Evolutionary conservation across 1,139 yeast genomes (phyloP).

Genomic region (Suhomyces bolitotheri): DNA sequence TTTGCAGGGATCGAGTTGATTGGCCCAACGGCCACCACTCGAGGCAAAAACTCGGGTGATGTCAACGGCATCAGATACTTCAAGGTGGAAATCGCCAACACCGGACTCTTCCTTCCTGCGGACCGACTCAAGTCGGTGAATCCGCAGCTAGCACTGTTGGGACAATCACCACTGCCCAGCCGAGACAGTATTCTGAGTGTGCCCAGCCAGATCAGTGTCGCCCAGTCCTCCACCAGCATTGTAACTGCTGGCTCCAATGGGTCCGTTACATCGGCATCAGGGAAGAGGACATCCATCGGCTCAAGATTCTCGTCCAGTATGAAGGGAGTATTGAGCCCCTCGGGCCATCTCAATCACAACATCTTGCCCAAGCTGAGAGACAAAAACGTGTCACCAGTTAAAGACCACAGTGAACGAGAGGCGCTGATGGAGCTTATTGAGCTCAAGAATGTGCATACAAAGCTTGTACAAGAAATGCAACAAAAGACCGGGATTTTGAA

Average conservation of each 20-base stretch:
- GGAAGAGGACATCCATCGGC: conserved; percentile 14
- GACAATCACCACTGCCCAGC: conserved; percentile 1
- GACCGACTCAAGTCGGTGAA: conserved; percentile 54
- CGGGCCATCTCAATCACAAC: conserved; percentile 10
- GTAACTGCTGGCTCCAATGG: conserved; percentile 1
- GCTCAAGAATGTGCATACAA: conserved; percentile 23
- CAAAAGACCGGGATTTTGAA: conserved; percentile 39
- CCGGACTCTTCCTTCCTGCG: conserved; percentile 76
- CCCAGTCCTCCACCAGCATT: conserved; percentile 1
- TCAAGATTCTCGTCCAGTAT: conserved; percentile 13
- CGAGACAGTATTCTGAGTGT: conserved; percentile 8
- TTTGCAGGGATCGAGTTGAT: conserved; percentile 86
- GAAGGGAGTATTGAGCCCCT: conserved; percentile 16
- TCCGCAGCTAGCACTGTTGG: conserved; percentile 21
- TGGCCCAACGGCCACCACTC: conserved; percentile 54
- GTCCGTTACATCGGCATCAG: conserved; percentile 1
- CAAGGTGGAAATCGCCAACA: conserved; percentile 54
- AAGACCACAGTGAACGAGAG: conserved; percentile 15
- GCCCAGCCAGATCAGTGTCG: conserved; percentile 3
- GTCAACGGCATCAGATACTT: conserved; percentile 48
- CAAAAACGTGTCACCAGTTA: conserved; percentile 6
- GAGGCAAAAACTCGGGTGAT: conserved; percentile 49
- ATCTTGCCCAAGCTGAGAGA: conserved; percentile 10
- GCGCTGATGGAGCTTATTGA: conserved; percentile 11
- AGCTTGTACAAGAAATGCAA: conserved; percentile 29